Evolutionary conservation across 2,329 filamentous ascomycete genomes (phyloP), one percentile per base, ranked within the genome.

Genomic region (Ascochyta viciae-villosae): DNA sequence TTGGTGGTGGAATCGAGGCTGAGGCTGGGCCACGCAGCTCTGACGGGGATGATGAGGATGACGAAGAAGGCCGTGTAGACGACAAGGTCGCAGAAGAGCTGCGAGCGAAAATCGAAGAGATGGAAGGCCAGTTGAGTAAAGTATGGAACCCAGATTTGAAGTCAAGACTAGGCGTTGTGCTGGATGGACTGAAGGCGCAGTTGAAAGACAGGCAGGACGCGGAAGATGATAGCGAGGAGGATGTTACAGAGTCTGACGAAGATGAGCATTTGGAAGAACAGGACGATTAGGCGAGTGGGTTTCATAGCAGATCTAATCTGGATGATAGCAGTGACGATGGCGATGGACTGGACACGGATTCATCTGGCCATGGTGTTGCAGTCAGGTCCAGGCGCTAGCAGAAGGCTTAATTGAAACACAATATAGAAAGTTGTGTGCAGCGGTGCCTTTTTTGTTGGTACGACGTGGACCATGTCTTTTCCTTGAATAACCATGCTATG

Each of bases 21-120:
- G 58, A 79, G 66, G 26, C 66, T 54, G 55, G 82, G 1, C 78
- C 67, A 74, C 53, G 79, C 74, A 10, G 76, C 73, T 76, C 80
- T 54, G 73, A 74, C 9, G 75, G 56, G 1, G 76, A 63, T 1
- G 54, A 54, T 3, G 63, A 61, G 8, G 62, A 70, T 0, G 68
- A 71, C 1, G 58, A 63, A 2, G 64, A 66, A 31, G 12, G 29
- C 6, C 12, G 12, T 31, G 29, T 5, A 1, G 64, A 65, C 12
- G 62, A 63, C 16, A 65, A 67, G 38, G 65, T 62, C 3, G 65
- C 62, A 1, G 60, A 70, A 23, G 75, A 77, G 53, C 42, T 77
- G 22, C 51, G 54, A 27, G 44, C 24, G 1, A 77, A 76, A 58
- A 76, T 77, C 29, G 38, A 54, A 3, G 74, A 75, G 50, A 65